Base-by-base conservation (phyloP, 2,329 filamentous ascomycete species). In the Pseudocercospora ulei region DNA sequence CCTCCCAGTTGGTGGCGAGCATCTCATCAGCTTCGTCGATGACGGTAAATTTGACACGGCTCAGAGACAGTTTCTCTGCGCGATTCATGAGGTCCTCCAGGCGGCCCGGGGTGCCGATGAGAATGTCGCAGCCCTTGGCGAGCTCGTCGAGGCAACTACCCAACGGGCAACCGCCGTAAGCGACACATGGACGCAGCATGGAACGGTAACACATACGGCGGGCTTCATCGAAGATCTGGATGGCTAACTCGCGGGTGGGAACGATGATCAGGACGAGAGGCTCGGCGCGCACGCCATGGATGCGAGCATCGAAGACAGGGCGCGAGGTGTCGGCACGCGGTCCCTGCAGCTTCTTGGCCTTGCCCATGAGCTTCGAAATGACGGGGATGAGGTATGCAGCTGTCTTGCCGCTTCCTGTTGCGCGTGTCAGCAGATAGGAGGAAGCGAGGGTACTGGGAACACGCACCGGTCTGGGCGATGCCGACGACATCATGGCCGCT, bases 11-110 rank as follows among this genome's bases (percentile, higher is more conserved):
- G 1, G 68, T 58, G 2, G 70, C 60, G 0, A 98, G 72, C 70
- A 98, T 79, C 65, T 98, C 88, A 56, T 98, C 90, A 0, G 90
- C 90, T 58, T 98, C 90, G 44, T 96, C 90, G 46, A 98, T 78
- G 48, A 96, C 75, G 49, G 75, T 76, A 61, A 69, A 77, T 63
- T 79, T 80, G 44, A 95, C 71, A 25, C 88, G 82, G 13, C 71
- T 70, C 35, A 95, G 68, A 0, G 78, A 82, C 1, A 95, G 65
- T 8, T 81, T 56, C 9, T 77, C 62, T 0, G 78, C 75, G 19
- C 79, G 76, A 25, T 77, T 67, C 66, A 96, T 86, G 55, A 96
- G 82, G 54, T 95, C 83, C 31, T 78, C 67, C 1, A 98, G 71
- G 29, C 90, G 82, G 39, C 90, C 90, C 3, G 88, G 85, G 9